Conservation (phyloP, 306 rosid species). For the Abrus precatorius region DNA sequence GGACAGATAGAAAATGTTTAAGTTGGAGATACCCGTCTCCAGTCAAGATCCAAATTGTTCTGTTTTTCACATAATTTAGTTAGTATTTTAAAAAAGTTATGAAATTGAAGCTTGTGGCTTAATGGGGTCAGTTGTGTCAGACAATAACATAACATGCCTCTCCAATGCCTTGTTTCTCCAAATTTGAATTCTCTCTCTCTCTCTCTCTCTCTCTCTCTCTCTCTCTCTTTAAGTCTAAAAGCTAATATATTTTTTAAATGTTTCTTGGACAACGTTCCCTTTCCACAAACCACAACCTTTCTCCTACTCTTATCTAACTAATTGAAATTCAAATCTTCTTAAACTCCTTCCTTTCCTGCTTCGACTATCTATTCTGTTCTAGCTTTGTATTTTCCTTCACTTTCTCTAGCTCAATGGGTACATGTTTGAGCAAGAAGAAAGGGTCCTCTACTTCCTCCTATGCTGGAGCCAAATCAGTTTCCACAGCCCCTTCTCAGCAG, state of each 20-base stretch:
- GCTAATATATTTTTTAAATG: slow-evolving; percentile 46
- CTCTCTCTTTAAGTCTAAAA: slow-evolving; percentile 36
- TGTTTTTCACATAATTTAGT: slow-evolving; percentile 21
- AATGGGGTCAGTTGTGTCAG: slow-evolving; percentile 49
- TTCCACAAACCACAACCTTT: neutral
- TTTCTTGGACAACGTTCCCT: slow-evolving; percentile 55
- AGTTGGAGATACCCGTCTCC: neutral
- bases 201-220: slow-evolving; percentile 19
- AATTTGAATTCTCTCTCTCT: slow-evolving; percentile 58
- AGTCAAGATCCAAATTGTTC: slow-evolving; percentile 38
- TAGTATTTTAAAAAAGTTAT: neutral
- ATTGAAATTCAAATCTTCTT: slow-evolving; percentile 56
- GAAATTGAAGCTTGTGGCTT: slow-evolving; percentile 40
- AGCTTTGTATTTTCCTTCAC: slow-evolving; percentile 23
- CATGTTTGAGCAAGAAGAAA: slow-evolving; percentile 92
- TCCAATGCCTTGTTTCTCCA: slow-evolving; percentile 39
- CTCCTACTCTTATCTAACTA: slow-evolving; percentile 1
- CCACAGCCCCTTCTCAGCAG: slow-evolving; percentile 50
- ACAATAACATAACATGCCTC: neutral
- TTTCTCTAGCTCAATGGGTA: slow-evolving; percentile 66
- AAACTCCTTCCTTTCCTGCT: slow-evolving; percentile 3
- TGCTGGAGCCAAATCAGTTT: slow-evolving; percentile 42
- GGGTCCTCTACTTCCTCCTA: slow-evolving; percentile 44
- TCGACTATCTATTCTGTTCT: slow-evolving; percentile 18
- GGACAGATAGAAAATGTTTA: slow-evolving; percentile 45